Percentiles rank a stretch among this genome's conserved stretches.
These are phyloP conservation scores for Lunasporangiospora selenospora DNA, from an alignment of 192 early-diverging fungal genomes.

Conservation along the genomic window DNA sequence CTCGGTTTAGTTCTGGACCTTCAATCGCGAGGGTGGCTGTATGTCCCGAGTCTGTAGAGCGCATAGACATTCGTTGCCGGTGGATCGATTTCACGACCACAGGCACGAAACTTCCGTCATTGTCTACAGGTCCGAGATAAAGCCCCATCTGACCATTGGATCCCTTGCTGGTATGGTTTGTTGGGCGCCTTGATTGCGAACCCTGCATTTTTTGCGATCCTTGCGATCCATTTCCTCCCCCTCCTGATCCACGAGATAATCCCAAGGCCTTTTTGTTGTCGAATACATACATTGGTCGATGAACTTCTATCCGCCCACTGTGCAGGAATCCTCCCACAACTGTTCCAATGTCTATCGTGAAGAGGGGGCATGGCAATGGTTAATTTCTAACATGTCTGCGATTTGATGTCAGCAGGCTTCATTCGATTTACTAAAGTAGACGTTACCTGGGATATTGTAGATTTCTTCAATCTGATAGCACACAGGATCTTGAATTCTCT, in stretches of 20 bases:
- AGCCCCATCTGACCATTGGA: slow-evolving; percentile 53
- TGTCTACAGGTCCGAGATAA: slow-evolving; percentile 42
- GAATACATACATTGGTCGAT: slow-evolving; percentile 2
- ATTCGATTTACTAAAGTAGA: slow-evolving; percentile 55
- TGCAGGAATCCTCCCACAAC: slow-evolving; percentile 70
- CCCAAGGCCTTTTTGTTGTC: neutral
- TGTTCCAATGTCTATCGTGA: slow-evolving; percentile 61
- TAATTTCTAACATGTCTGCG: neutral
- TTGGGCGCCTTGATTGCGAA: slow-evolving; percentile 6
- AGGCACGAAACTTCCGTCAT: slow-evolving; percentile 61
- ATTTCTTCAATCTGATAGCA: slow-evolving; percentile 88
- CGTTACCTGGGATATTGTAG: slow-evolving; percentile 69
- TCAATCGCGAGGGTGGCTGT: slow-evolving; percentile 79
- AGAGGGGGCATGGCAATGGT: slow-evolving; percentile 4
- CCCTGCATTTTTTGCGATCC: no score
- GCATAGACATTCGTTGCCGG: slow-evolving; percentile 78
- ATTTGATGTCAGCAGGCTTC: slow-evolving; percentile 49
- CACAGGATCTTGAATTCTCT: slow-evolving; percentile 49
- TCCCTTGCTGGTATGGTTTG: slow-evolving; percentile 71
- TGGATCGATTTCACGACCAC: slow-evolving; percentile 82
- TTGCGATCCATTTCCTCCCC: neutral
- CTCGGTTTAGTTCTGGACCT: slow-evolving; percentile 50
- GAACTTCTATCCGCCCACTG: slow-evolving; percentile 56
- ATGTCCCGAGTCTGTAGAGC: slow-evolving; percentile 71
- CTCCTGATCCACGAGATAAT: neutral